Evolutionary conservation across 441 rosid genomes (phyloP), one percentile per base, ranked within the genome.

Genomic region (Jatropha podagrica): DNA sequence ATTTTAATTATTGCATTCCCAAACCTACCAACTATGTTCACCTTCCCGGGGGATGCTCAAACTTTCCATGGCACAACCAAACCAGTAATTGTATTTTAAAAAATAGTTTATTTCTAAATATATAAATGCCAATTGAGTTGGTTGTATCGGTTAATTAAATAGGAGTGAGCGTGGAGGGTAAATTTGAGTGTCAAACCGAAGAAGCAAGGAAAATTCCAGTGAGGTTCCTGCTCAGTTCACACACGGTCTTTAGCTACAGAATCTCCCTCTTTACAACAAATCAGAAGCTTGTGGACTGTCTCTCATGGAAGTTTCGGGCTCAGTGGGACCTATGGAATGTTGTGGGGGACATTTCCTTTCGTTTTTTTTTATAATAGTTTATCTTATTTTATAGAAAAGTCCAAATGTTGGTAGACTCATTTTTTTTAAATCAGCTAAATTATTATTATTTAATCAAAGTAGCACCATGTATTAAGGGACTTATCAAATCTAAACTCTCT

Each of bases 321-420:
- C 46, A 2, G 76, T 81, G 83, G 86, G 82, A n/a, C 66, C 81
- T 54, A 23, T 26, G 20, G 81, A 83, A 83, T 83, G 81, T 79
- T 65, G 77, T 67, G 83, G 77, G 71, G 76, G 79, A 73, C 79
- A 74, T 59, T 67, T 74, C 56, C 32, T 11, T 5, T 37, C 68
- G 13, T 26, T 14, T 82, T 13, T 65, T 74, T 78, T 67, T 44
- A 72, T 68, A 18, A 9, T 6, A 69, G 38, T 60, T 51, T 11
- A 18, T 54, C 72, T 68, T 6, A 42, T 48, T 66, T 12, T 46
- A 66, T 0, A 7, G 72, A 55, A 54, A 27, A 1, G 46, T 54
- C 75, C 75, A 71, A 63, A 52, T 68, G 66, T 58, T 78, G 79
- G 67, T 60, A 42, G 78, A 63, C 14, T 68, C 76, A 20, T 40